Base-by-base conservation (phyloP, 352 stramenopile species). In the Phytophthora citricola region DNA sequence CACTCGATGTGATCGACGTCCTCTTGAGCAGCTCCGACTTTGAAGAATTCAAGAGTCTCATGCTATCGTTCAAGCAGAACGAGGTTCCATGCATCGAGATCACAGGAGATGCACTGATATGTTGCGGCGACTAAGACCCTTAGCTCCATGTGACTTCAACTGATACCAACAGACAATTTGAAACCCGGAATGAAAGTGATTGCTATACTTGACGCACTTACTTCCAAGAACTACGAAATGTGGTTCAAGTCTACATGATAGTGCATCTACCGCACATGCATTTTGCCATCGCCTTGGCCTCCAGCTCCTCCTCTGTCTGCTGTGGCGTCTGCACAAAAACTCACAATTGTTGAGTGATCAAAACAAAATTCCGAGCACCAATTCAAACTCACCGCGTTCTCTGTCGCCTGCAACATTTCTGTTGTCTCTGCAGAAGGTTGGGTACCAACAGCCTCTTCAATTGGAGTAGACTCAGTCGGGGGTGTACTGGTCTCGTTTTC, bases 11-110 rank as follows among this genome's bases (percentile, higher is more conserved):
- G 29, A 88, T 92, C 55, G 87, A 94, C 60, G 80, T 93, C 20
- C 66, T 95, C 17, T 59, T 92, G 62, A 93, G 85, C 65, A 92
- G 78, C 69, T 90, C 81, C 14, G 81, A 93, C 55, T 95, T 95
- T 75, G 87, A 95, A 62, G 87, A 95, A 51, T 95, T 95, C 68
- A 94, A 94, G 75, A 87, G 64, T 40, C 79, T 95, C 24, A 94
- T 95, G 85, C 70, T 95, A 15, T 94, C 84, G 24, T 93, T 88
- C 69, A 95, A 94, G 66, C 85, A 92, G 44, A 93, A 95, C 54
- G 83, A 95, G 41, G 81, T 72, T 10, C 80, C 84, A 1, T 83
- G 75, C 53, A 93, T 95, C 54, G 81, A 95, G 60, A 92, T 92
- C 66, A 85, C 78, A 22, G 81, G 85, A 39, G 81, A 92, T 54